Evolutionary conservation across 1,284 basidiomycete genomes (phyloP).

Genomic region (Anthracocystis panici-leucophaei): DNA sequence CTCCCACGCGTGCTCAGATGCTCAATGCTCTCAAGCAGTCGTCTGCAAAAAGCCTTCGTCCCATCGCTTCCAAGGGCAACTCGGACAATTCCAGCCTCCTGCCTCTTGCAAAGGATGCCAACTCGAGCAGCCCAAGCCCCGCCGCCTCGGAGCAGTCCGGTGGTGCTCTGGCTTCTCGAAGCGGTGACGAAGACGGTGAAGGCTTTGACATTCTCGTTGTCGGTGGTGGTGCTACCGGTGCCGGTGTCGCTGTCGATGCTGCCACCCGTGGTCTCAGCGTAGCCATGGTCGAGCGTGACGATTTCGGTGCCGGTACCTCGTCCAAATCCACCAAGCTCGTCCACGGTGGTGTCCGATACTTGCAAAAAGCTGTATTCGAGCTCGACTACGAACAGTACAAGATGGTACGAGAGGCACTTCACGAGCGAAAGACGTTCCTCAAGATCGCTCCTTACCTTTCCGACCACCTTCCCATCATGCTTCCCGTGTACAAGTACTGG

Average conservation of each 20-base stretch:
- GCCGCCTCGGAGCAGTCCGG: slow-evolving; percentile 52
- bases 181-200: slow-evolving; percentile 55
- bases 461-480: slow-evolving; percentile 91
- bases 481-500: slow-evolving; percentile 91
- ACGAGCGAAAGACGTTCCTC: slow-evolving; percentile 91
- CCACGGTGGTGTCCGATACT: slow-evolving; percentile 95
- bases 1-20: slow-evolving; percentile 68
- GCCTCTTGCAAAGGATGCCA: slow-evolving; percentile 48
- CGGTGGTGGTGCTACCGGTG: slow-evolving; percentile 90
- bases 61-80: slow-evolving; percentile 46
- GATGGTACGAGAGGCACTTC: slow-evolving; percentile 91
- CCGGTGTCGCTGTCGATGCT: slow-evolving; percentile 93
- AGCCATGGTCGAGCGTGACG: slow-evolving; percentile 91
- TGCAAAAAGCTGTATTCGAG: slow-evolving; percentile 95
- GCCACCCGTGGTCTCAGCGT: slow-evolving; percentile 91
- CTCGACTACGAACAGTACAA: slow-evolving; percentile 90
- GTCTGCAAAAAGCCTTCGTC: slow-evolving; percentile 59
- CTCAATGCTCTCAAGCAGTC: slow-evolving; percentile 66
- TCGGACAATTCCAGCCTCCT: slow-evolving; percentile 53
- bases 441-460: slow-evolving; percentile 95
- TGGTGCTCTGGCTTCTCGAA: slow-evolving; percentile 24
- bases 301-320: slow-evolving; percentile 89
- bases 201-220: slow-evolving; percentile 81
- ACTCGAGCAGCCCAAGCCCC: slow-evolving; percentile 61
- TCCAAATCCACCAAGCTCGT: slow-evolving; percentile 98